A percentile compares a stretch with the other conserved stretches of the same genome.
Conservation (phyloP, 371 early-diverging fungal species). For the Homolaphlyctis polyrhiza region DNA sequence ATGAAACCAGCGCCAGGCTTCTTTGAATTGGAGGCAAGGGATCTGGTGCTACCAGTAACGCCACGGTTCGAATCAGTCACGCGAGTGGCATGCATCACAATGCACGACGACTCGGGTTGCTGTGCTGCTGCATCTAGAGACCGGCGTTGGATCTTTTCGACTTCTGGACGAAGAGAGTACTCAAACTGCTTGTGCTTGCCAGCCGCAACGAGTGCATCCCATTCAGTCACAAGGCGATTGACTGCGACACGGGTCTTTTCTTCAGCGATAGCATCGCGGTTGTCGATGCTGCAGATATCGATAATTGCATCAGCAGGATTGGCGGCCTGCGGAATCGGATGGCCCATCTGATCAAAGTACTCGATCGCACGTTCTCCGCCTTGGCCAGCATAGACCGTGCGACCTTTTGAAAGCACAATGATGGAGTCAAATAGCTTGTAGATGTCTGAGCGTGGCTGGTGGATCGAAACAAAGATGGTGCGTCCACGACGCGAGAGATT, state of each 20-base stretch:
- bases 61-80: not conserved
- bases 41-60: not conserved
- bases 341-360: not conserved
- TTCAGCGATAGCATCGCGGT: slow-evolving; percentile 25
- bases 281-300: slow-evolving; percentile 52
- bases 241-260: slow-evolving; percentile 9
- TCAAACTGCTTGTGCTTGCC: not conserved
- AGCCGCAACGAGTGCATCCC: slow-evolving; percentile 5
- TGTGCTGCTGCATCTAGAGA: not conserved
- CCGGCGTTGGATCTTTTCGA: not conserved
- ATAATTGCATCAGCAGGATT: slow-evolving; percentile 90
- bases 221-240: slow-evolving; percentile 16
- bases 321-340: slow-evolving; percentile 70
- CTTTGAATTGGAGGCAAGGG: not conserved
- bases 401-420: slow-evolving; percentile 44
- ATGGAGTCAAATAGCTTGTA: slow-evolving; percentile 50
- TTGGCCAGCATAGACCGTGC: slow-evolving; percentile 49
- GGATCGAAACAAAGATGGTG: slow-evolving; percentile 61
- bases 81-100: no score
- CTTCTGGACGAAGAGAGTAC: not conserved
- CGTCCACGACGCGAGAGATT: slow-evolving; percentile 56
- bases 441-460: slow-evolving; percentile 53
- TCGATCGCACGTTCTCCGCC: not conserved
- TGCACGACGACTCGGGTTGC: not conserved
- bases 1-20: slow-evolving; percentile 20